Percentiles rank a stretch among this genome's conserved stretches.
phyloP scores from a whole-genome alignment of 2,329 filamentous ascomycete species.

The Ascochyta lentis region DNA sequence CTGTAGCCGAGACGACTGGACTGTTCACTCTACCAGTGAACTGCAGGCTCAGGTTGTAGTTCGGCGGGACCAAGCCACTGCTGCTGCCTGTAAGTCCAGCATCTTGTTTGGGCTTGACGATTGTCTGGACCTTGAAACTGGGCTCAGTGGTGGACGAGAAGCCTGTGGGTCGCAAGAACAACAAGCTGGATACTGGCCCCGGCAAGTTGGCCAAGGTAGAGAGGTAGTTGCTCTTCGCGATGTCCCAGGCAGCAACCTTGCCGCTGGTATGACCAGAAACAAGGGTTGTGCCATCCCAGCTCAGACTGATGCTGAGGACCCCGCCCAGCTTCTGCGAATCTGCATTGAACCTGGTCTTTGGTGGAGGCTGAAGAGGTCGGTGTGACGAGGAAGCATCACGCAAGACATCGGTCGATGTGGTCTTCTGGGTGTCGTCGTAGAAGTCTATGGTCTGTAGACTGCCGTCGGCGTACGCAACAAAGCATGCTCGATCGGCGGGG shows the following conservation, averaged over 20 bases:
- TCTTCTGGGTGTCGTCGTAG: conserved; percentile 58
- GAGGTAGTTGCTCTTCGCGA: conserved; percentile 72
- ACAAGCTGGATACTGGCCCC: conserved; percentile 80
- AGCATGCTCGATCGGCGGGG: conserved; percentile 81
- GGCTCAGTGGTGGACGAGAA: conserved; percentile 47
- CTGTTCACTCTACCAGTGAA: conserved; percentile 52
- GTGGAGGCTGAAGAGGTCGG: conserved; percentile 56
- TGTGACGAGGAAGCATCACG: conserved; percentile 63
- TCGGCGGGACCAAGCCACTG: conserved; percentile 55
- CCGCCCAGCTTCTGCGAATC: conserved; percentile 70
- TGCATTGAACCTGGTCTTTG: conserved; percentile 53
- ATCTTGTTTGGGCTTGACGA: conserved; percentile 82
- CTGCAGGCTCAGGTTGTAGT: conserved; percentile 71
- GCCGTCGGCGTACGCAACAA: conserved; percentile 80
- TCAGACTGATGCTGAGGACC: conserved; percentile 72
- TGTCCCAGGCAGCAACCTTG: conserved; percentile 80
- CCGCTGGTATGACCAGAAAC: conserved; percentile 83
- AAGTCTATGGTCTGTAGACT: conserved; percentile 82
- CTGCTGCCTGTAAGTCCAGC: conserved; percentile 50
- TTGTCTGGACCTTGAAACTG: conserved; percentile 61
- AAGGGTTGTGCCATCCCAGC: conserved; percentile 81
- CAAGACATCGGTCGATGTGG: conserved; percentile 49
- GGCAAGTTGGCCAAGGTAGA: conserved; percentile 75
- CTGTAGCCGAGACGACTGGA: conserved; percentile 41
- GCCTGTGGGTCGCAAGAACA: conserved; percentile 70